phyloP scores from a whole-genome alignment of 1,284 basidiomycete genomes.

The Malassezia cuniculi region DNA sequence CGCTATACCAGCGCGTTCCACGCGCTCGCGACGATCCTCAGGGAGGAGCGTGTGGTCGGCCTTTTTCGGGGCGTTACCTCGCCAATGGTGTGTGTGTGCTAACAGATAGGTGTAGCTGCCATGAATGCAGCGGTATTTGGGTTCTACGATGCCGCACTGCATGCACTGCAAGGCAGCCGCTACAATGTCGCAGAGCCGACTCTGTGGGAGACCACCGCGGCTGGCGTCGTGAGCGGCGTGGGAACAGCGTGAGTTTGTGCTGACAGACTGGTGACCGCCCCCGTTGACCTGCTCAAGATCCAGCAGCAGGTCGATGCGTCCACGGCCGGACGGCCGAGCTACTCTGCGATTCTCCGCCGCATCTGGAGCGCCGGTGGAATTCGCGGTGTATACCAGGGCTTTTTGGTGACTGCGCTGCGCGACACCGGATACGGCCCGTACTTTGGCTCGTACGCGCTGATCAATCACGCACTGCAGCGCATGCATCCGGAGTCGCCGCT shows the following conservation, averaged over 20 bases:
- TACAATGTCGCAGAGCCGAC: conserved; percentile 1
- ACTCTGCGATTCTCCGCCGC: neutral
- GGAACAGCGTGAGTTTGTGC: conserved; percentile 15
- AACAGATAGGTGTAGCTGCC: conserved; percentile 29
- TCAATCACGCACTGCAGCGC: conserved; percentile 17
- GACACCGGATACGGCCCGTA: conserved; percentile 35
- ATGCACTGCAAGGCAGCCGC: conserved; percentile 12
- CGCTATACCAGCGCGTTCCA: conserved; percentile 18
- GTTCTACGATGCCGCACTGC: conserved; percentile 24
- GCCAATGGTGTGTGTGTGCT: conserved; percentile 4
- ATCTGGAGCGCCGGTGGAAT: conserved; percentile 16
- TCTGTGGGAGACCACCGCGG: conserved; percentile 21
- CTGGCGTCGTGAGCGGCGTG: conserved; percentile 26
- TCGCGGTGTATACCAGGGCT: conserved; percentile 14
- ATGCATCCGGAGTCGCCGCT: conserved; percentile 5
- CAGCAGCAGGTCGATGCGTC: conserved; percentile 26
- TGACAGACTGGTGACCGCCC: conserved; percentile 27
- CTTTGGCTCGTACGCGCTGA: conserved; percentile 28
- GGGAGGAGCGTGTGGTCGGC: conserved; percentile 25
- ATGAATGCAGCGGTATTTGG: conserved; percentile 42
- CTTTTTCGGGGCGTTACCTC: conserved; percentile 23
- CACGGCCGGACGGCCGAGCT: neutral
- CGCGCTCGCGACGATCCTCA: conserved; percentile 29
- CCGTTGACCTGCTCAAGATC: conserved; percentile 39
- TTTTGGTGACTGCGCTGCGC: conserved; percentile 13